A percentile compares a stretch with the other conserved stretches of the same genome.
Conservation (phyloP, 495 filamentous ascomycete genomes). For the Penicillium dipodomyicola region DNA sequence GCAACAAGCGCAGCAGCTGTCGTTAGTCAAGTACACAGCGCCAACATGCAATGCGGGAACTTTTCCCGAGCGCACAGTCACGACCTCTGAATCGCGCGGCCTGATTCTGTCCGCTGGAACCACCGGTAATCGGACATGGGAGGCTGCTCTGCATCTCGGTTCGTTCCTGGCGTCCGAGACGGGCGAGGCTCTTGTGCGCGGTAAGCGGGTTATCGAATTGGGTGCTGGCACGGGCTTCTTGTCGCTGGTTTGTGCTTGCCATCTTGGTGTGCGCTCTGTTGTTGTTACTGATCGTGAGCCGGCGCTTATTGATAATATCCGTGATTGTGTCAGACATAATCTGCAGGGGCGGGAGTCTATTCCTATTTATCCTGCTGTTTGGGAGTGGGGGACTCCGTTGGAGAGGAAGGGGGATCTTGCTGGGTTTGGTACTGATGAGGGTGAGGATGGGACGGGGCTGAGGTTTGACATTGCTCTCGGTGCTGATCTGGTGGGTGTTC, state of each 20-base stretch:
- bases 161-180: conserved; percentile 58
- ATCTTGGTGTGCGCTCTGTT: conserved; percentile 61
- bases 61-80: conserved; percentile 44
- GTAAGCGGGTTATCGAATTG: conserved; percentile 74
- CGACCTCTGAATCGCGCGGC: conserved; percentile 62
- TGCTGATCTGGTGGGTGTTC: conserved; percentile 45
- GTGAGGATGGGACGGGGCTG: conserved; percentile 4
- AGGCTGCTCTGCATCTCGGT: conserved; percentile 82
- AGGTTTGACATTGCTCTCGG: conserved; percentile 50
- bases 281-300: conserved; percentile 80
- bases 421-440: conserved; percentile 6
- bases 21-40: conserved; percentile 69
- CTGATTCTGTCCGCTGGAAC: conserved; percentile 74
- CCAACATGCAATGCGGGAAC: conserved; percentile 21
- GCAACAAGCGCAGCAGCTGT: conserved; percentile 67
- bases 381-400: conserved; percentile 41
- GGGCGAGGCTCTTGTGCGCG: conserved; percentile 45
- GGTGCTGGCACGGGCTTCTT: conserved; percentile 88
- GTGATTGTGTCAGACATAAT: conserved; percentile 67
- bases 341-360: conserved; percentile 36
- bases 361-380: conserved; percentile 40
- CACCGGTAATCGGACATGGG: conserved; percentile 90
- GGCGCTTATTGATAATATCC: conserved; percentile 66
- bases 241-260: conserved; percentile 74
- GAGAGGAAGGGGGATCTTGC: conserved; percentile 11